Evolutionary conservation across 495 filamentous ascomycete genomes (phyloP), one percentile per base, ranked within the genome.

Genomic region (Astrothelium subdiscretum): DNA sequence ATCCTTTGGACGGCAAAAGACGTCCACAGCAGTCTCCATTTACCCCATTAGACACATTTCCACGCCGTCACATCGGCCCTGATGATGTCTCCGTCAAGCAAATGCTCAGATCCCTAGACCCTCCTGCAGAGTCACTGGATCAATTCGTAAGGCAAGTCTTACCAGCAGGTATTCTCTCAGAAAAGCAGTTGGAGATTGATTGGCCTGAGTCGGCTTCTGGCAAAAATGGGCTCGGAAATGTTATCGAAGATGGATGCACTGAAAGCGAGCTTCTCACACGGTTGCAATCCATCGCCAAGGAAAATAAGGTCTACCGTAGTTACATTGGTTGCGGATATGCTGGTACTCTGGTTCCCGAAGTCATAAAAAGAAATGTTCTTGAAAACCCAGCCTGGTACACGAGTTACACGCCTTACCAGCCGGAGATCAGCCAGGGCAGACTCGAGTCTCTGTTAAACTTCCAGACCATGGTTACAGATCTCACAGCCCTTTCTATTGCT

Each of bases 321-420:
- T 91, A 92, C 65, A 90, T 97, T 67, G 94, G 94, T 3, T 85
- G 81, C 54, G 94, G 94, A 44, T 98, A 97, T 79, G 87, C 90
- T 61, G 88, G 85, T 15, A 92, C 94, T 42, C 82, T 85, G 66
- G 87, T 90, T 0, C 94, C 94, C 20, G 87, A 90, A 59, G 94
- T 97, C 32, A 96, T 98, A 71, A 89, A 95, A 75, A 81, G 94
- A 68, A 98, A 98, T 72, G 81, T 97, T 10, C 78, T 98, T 32
- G 92, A 98, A 79, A 90, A 85, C 68, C 94, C 94, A 1, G 95
- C 86, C 18, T 98, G 94, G 94, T 98, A 98, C 75, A 98, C 94
- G 43, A 97, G 92, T 72, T 98, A 98, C 71, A 97, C 94, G 0
- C 94, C 94, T 29, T 98, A 98, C 74, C 94, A 98, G 73, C 92